Conservation (phyloP, 495 filamentous ascomycete genomes). For the Hyaloscypha variabilis region DNA sequence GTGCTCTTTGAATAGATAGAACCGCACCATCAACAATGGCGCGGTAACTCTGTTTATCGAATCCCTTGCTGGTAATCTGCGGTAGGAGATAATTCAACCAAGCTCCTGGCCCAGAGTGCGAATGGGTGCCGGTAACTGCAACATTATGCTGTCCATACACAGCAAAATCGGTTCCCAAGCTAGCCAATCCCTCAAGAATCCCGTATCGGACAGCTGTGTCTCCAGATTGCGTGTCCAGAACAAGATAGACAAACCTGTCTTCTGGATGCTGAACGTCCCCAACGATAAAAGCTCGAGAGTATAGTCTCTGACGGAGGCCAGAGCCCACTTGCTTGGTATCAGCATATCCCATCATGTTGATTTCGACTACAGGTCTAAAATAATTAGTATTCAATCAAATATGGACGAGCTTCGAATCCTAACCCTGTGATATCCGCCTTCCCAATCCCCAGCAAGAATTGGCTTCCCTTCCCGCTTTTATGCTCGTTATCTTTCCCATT, state of each 20-base stretch:
- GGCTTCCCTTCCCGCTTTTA: conserved; percentile 36
- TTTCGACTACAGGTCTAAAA: conserved; percentile 79
- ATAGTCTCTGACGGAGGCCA: conserved; percentile 86
- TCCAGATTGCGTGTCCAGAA: conserved; percentile 85
- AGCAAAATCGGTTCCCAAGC: conserved; percentile 67
- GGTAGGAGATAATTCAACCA: conserved; percentile 97
- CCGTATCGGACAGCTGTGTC: conserved; percentile 91
- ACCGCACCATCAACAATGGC: conserved; percentile 89
- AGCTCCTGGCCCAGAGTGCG: conserved; percentile 87
- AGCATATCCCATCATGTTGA: conserved; percentile 93
- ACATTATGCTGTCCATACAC: conserved; percentile 83
- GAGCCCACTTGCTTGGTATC: conserved; percentile 82
- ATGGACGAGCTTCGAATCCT: conserved; percentile 15
- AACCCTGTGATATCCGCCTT: conserved; percentile 95
- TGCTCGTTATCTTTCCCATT: not conserved
- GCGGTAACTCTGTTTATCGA: conserved; percentile 84
- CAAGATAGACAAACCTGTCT: conserved; percentile 85
- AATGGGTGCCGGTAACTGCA: conserved; percentile 91
- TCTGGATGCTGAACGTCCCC: conserved; percentile 64
- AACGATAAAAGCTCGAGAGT: conserved; percentile 90
- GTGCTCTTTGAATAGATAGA: conserved; percentile 78
- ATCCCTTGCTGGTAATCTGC: conserved; percentile 89
- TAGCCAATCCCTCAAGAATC: conserved; percentile 71
- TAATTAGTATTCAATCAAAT: conserved; percentile 15
- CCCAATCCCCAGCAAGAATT: conserved; percentile 85